Base-by-base conservation (phyloP, 2,329 filamentous ascomycete genomes). In the Nannizziopsis arthrosporioides region DNA sequence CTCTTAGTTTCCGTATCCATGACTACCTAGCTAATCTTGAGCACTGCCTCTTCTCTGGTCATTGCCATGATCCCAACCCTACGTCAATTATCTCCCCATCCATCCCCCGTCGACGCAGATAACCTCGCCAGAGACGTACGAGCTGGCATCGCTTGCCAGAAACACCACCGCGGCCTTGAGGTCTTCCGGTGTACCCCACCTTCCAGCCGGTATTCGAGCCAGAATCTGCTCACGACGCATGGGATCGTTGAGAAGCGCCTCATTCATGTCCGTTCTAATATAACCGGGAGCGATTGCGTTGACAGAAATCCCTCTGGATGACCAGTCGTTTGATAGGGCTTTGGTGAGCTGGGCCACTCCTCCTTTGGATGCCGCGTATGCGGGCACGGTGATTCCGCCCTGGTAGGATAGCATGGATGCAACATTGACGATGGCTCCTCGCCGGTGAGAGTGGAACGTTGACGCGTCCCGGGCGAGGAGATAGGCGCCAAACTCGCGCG, bases 211-310 rank as follows among this genome's bases (percentile, higher is more conserved):
- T 38, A 54, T 53, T 15, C 53, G 42, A 32, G 51, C 30, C 42
- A 51, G 75, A 56, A 94, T 94, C 59, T 82, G 82, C 54, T 73
- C 77, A 51, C 84, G 74, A 32, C 88, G 71, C 56, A 75, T 77
- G 58, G 76, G 66, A 64, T 94, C 81, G 44, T 81, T 76, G 38
- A 94, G 77, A 59, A 95, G 67, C 2, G 87, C 88, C 55, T 74
- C 76, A 63, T 94, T 95, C 89, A 94, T 94, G 52, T 94, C 88
- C n/a, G 88, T 94, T 43, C 78, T 84, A 57, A 94, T 85, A 65
- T 94, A 94, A 0, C 88, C 88, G 0, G 88, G 88, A 1, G 88
- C 87, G 60, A 94, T 85, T 6, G 84, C 85, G 64, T 94, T 94
- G 36, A 94, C 87, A 1, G 77, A 85, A 53, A 94, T 75, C 1